Conservation (phyloP, 2,329 filamentous ascomycete species). For the Nannizzia gypsea region DNA sequence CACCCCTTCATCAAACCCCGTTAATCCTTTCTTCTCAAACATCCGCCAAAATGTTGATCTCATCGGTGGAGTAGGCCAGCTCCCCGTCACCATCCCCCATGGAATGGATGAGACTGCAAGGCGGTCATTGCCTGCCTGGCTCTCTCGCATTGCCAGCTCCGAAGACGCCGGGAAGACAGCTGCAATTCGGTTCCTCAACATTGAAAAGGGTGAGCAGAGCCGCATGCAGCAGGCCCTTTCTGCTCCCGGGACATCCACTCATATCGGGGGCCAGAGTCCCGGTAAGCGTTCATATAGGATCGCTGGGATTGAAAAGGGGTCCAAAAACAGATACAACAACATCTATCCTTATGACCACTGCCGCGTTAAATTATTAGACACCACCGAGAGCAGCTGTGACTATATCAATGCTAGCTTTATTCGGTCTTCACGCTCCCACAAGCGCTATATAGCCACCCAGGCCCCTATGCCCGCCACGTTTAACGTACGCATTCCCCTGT, state of each 20-base stretch:
- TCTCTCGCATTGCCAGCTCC: conserved; percentile 54
- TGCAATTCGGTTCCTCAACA: conserved; percentile 68
- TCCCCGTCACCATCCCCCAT: conserved; percentile 48
- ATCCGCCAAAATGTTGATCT: conserved; percentile 96
- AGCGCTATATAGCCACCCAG: conserved; percentile 90
- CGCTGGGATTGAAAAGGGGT: conserved; percentile 85
- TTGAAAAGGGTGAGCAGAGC: conserved; percentile 75
- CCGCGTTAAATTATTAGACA: conserved; percentile 64
- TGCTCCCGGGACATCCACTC: conserved; percentile 39
- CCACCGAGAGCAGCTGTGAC: conserved; percentile 60
- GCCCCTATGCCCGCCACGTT: conserved; percentile 88
- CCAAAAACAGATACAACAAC: conserved; percentile 95
- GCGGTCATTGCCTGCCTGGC: conserved; percentile 60
- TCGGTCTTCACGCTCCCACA: conserved; percentile 67
- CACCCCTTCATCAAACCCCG: conserved; percentile 43
- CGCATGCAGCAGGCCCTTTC: conserved; percentile 80
- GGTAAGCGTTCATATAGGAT: conserved; percentile 50
- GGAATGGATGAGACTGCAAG: conserved; percentile 37
- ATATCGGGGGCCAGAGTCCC: conserved; percentile 20
- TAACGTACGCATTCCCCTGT: conserved; percentile 47
- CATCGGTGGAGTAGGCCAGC: conserved; percentile 81
- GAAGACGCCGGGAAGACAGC: conserved; percentile 66
- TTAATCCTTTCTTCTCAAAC: conserved; percentile 88
- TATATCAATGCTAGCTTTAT: conserved; percentile 93
- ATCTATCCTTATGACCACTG: conserved; percentile 94